Percentiles rank a stretch among this genome's conserved stretches.
Conservation (phyloP, 176 grass and related monocot genomes). For the Panicum miliaceum region DNA sequence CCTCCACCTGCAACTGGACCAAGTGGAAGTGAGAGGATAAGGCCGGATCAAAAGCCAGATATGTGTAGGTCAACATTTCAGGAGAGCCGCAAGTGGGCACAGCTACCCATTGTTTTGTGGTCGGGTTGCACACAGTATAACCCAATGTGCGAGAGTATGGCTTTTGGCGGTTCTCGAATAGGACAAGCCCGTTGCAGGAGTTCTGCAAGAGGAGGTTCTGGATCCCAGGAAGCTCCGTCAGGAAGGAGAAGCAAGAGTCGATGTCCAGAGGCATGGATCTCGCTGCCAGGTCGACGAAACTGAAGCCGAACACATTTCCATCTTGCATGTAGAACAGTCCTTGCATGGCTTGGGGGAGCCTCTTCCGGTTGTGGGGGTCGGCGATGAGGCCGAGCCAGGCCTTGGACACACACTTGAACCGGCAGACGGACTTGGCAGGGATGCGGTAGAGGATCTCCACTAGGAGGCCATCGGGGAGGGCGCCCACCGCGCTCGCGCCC, state of each 20-base stretch:
- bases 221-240: neutral
- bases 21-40: neutral
- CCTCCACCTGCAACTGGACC: neutral
- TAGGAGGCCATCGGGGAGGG: neutral
- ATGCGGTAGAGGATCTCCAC: slow-evolving; percentile 11
- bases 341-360: neutral
- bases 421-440: neutral
- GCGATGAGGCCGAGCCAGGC: slow-evolving; percentile 21
- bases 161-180: neutral
- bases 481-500: neutral
- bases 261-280: neutral
- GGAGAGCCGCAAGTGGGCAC: neutral
- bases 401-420: slow-evolving; percentile 9
- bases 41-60: neutral
- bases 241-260: neutral
- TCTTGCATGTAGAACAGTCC: neutral
- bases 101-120: neutral
- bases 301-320: neutral
- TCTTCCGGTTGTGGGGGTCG: neutral
- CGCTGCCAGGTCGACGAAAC: too few relatives aligned
- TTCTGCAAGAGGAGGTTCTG: neutral
- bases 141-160: neutral
- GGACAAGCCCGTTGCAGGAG: neutral
- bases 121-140: neutral
- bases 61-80: neutral